A percentile compares a stretch with the other conserved stretches of the same genome.
These are phyloP conservation scores for Xylaria sp. DNA, from an alignment of 2,329 filamentous ascomycete genomes.

Conservation along the genomic window DNA sequence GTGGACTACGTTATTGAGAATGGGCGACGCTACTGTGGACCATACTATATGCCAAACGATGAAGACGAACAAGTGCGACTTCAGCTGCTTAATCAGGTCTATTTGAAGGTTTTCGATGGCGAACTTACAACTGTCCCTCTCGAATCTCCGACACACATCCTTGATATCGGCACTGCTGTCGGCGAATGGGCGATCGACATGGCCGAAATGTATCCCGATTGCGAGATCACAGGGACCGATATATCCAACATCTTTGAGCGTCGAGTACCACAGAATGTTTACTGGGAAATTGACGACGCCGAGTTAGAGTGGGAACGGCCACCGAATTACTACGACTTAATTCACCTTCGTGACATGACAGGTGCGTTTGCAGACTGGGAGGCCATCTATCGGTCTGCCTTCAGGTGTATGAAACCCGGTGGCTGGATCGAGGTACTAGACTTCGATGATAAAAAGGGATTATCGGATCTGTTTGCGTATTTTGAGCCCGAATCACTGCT, in stretches of 20 bases:
- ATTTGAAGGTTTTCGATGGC: conserved; percentile 56
- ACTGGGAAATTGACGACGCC: conserved; percentile 65
- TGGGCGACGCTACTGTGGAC: conserved; percentile 65
- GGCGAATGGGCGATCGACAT: conserved; percentile 60
- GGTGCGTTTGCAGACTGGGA: conserved; percentile 63
- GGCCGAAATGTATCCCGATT: conserved; percentile 58
- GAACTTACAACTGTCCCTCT: conserved; percentile 52
- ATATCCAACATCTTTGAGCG: conserved; percentile 64
- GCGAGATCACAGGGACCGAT: conserved; percentile 64
- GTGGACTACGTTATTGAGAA: conserved; percentile 65
- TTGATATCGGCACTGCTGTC: conserved; percentile 66
- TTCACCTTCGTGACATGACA: conserved; percentile 62
- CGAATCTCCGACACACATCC: conserved; percentile 49
- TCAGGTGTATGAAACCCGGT: conserved; percentile 59
- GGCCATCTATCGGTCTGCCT: conserved; percentile 59
- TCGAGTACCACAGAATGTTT: conserved; percentile 62
- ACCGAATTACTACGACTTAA: conserved; percentile 58
- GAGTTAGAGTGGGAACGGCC: conserved; percentile 63
- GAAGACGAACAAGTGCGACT: conserved; percentile 68
- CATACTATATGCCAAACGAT: conserved; percentile 71
- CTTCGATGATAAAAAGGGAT: conserved; percentile 53
- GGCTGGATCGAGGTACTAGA: conserved; percentile 64
- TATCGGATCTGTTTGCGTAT: conserved; percentile 45
- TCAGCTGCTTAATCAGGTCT: conserved; percentile 67
- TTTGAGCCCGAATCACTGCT: conserved; percentile 55